These are phyloP conservation scores for Colletotrichum filicis DNA, from an alignment of 2,329 filamentous ascomycete genomes.

Conservation along the genomic window DNA sequence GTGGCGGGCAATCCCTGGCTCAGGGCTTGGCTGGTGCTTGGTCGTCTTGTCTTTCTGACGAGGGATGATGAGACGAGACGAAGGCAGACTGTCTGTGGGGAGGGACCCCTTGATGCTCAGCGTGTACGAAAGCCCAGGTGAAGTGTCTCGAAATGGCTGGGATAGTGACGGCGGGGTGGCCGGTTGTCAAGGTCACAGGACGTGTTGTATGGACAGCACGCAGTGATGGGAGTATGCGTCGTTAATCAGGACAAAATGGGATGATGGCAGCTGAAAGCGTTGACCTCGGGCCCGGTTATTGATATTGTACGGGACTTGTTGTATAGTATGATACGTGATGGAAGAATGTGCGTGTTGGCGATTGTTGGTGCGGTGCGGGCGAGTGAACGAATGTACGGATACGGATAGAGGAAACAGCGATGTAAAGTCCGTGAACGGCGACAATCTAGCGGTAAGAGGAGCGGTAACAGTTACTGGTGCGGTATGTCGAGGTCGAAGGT, in stretches of 20 bases:
- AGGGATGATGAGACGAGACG: slow-evolving; percentile 34
- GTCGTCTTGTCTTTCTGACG: slow-evolving; percentile 28
- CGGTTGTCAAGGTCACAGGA: slow-evolving; percentile 25
- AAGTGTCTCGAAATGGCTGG: slow-evolving; percentile 31
- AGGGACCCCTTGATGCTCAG: slow-evolving; percentile 32
- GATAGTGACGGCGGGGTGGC: slow-evolving; percentile 23
- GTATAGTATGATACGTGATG: neutral
- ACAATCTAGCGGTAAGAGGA: neutral
- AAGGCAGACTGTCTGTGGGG: slow-evolving; percentile 32
- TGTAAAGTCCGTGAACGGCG: neutral
- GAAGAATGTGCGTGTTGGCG: slow-evolving; percentile 8
- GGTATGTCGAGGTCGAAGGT: neutral
- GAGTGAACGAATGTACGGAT: slow-evolving; percentile 1
- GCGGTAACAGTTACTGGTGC: neutral
- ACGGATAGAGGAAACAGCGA: neutral
- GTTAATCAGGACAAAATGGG: neutral
- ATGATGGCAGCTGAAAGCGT: neutral
- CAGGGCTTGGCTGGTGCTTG: slow-evolving; percentile 31
- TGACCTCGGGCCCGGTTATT: neutral
- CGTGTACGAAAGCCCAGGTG: slow-evolving; percentile 27
- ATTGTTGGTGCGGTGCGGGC: neutral
- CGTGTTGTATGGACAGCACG: neutral
- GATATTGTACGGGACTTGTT: neutral
- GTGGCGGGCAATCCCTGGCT: slow-evolving; percentile 30
- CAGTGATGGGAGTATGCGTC: slow-evolving; percentile 7